Evolutionary conservation across 2,329 filamentous ascomycete genomes (phyloP).

Genomic region (Cladosporium sphaerospermum): DNA sequence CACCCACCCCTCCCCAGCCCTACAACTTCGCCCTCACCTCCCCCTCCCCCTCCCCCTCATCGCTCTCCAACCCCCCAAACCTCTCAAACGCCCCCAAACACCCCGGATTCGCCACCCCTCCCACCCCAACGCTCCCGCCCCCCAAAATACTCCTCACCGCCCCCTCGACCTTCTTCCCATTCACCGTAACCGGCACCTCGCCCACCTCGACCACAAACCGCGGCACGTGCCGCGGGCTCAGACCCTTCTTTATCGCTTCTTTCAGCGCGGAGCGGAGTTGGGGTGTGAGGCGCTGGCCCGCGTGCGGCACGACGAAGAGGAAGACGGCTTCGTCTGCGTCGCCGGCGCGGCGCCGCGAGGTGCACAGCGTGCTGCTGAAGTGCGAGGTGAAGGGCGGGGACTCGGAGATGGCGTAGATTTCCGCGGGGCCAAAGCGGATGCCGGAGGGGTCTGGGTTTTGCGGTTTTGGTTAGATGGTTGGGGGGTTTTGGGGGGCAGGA

Average conservation of each 20-base stretch:
- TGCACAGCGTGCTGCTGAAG: constrained; percentile 35
- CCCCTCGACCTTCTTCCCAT: constrained; percentile 44
- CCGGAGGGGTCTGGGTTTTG: constrained; percentile 35
- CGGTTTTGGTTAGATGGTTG: no score
- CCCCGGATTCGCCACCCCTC: constrained; percentile 37
- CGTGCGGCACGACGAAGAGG: constrained; percentile 35
- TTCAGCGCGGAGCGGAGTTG: constrained; percentile 21
- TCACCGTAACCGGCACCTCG: constrained; percentile 41
- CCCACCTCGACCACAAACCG: constrained; percentile 34
- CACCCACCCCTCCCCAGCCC: background rate
- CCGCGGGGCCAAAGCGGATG: constrained; percentile 42
- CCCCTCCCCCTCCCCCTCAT: constrained; percentile 2
- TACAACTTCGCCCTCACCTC: constrained; percentile 1
- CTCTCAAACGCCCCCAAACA: constrained; percentile 31
- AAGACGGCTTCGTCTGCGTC: constrained; percentile 37
- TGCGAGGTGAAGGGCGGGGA: constrained; percentile 32
- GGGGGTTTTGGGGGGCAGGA: no score
- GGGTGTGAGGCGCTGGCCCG: constrained; percentile 23
- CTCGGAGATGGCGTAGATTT: constrained; percentile 46
- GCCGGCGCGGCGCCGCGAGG: constrained; percentile 31
- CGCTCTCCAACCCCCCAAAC: constrained; percentile 28
- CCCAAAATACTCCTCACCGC: constrained; percentile 38
- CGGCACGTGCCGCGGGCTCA: constrained; percentile 37
- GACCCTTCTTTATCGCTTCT: constrained; percentile 21
- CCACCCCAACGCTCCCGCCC: constrained; percentile 31